Percentiles rank a stretch among this genome's conserved stretches.
These are phyloP conservation scores for Fusarium globosum DNA, from an alignment of 2,329 filamentous ascomycete species.

Conservation along the genomic window DNA sequence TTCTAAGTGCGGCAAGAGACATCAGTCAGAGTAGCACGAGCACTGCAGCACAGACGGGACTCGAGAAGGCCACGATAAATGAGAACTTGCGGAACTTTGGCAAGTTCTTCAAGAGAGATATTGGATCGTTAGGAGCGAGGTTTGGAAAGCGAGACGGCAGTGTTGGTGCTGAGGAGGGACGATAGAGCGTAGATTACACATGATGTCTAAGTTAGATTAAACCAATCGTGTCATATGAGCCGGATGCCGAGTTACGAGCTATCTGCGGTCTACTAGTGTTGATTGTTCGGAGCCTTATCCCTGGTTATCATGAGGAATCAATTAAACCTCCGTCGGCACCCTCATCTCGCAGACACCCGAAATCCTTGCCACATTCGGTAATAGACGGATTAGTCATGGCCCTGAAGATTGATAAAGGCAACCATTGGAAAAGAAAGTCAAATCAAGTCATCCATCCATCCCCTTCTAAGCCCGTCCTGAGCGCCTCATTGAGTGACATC, in stretches of 20 bases:
- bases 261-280: background rate
- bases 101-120: constrained; percentile 93
- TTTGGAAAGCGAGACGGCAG: constrained; percentile 73
- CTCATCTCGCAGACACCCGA: background rate
- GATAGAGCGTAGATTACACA: constrained; percentile 16
- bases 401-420: constrained; percentile 34
- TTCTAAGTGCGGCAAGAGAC: constrained; percentile 89
- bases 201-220: background rate
- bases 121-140: constrained; percentile 77
- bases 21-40: constrained; percentile 69
- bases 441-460: constrained; percentile 9
- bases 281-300: constrained; percentile 4
- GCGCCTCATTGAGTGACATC: background rate
- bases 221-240: background rate
- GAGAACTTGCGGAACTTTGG: constrained; percentile 96
- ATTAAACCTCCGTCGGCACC: constrained; percentile 2
- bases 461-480: background rate
- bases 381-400: constrained; percentile 17
- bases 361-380: background rate
- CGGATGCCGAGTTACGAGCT: background rate
- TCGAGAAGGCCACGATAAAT: constrained; percentile 79
- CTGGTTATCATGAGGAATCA: constrained; percentile 38
- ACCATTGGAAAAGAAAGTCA: background rate
- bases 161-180: constrained; percentile 44
- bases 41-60: constrained; percentile 53